phyloP scores from a whole-genome alignment of 2,329 filamentous ascomycete genomes.

The Colletotrichum cereale region DNA sequence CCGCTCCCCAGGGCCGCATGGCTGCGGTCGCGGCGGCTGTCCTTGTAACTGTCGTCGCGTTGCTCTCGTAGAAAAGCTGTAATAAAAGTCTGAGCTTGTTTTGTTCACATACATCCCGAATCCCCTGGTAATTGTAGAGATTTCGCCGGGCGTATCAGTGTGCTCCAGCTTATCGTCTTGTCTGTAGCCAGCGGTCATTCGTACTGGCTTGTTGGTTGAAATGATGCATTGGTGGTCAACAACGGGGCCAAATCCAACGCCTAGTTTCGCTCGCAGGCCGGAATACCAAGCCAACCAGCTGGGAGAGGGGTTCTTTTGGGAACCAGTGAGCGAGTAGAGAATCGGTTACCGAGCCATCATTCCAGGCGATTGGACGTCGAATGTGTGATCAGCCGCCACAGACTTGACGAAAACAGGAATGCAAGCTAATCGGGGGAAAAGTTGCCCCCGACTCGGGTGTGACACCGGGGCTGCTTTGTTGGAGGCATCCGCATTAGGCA shows the following conservation, averaged over 20 bases:
- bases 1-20: not conserved
- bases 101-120: not conserved
- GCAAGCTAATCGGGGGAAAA: not conserved
- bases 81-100: not conserved
- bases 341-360: not conserved
- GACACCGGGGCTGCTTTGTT: too few relatives aligned
- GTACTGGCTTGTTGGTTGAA: not conserved
- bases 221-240: not conserved
- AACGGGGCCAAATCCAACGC: not conserved
- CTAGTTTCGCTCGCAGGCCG: not conserved
- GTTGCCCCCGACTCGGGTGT: not conserved
- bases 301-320: not conserved
- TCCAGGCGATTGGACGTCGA: not conserved
- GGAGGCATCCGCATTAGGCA: not conserved
- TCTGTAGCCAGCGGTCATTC: not conserved
- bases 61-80: not conserved
- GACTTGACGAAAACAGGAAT: not conserved
- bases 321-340: not conserved
- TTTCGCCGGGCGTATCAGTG: not conserved
- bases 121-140: not conserved
- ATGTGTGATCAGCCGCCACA: not conserved
- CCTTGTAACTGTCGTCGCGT: not conserved
- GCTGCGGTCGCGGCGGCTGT: not conserved
- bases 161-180: not conserved
- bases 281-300: not conserved